Evolutionary conservation across 441 rosid species (phyloP).

Genomic region (Brassica balearica): DNA sequence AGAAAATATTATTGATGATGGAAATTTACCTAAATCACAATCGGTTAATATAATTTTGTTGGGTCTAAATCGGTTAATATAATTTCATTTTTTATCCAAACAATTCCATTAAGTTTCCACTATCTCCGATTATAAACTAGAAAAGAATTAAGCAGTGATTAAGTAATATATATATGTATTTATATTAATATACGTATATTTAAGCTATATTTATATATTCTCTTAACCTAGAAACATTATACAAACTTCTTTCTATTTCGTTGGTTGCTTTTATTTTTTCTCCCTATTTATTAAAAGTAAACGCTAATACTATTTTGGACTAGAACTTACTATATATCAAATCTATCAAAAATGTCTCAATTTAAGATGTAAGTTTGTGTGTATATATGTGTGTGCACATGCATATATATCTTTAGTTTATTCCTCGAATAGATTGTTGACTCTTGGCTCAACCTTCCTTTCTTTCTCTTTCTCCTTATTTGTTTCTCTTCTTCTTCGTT

Average conservation of each 20-base stretch:
- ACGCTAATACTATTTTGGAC: slow-evolving; percentile 32
- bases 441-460: slow-evolving; percentile 46
- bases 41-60: too few relatives aligned
- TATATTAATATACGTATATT: not conserved
- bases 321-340: slow-evolving; percentile 22
- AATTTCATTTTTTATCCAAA: slow-evolving; percentile 39
- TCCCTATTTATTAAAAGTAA: slow-evolving; percentile 1
- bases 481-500: slow-evolving; percentile 39
- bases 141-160: slow-evolving; percentile 12
- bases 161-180: slow-evolving; percentile 20
- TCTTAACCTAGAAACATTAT: slow-evolving; percentile 46
- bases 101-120: slow-evolving; percentile 43
- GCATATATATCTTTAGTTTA: slow-evolving; percentile 40
- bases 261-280: slow-evolving; percentile 16
- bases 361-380: slow-evolving; percentile 35
- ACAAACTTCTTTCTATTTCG: slow-evolving; percentile 33
- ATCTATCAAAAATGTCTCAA: slow-evolving; percentile 39
- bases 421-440: slow-evolving; percentile 51
- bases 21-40: slow-evolving; percentile 42
- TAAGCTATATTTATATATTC: slow-evolving; percentile 1
- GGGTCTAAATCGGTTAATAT: not conserved
- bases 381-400: slow-evolving; percentile 18
- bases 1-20: slow-evolving; percentile 40
- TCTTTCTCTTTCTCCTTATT: slow-evolving; percentile 42
- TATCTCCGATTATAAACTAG: slow-evolving; percentile 25